Percentiles rank a stretch among this genome's conserved stretches.
Evolutionary conservation across 768 basidiomycete species (phyloP).

Genomic region (Boletus barrowsii): DNA sequence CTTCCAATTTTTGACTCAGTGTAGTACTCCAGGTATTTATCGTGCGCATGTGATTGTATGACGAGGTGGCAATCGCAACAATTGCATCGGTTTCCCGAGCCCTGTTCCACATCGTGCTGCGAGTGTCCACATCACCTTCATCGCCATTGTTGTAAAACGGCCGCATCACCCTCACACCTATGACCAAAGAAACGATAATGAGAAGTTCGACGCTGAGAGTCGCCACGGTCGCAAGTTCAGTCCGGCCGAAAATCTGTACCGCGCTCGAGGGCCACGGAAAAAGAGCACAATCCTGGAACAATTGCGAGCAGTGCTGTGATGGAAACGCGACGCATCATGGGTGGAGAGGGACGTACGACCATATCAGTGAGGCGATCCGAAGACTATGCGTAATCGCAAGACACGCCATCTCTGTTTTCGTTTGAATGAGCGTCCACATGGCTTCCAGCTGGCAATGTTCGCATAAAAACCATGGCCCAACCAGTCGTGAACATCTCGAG

Average conservation of each 20-base stretch:
- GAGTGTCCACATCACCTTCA: background rate
- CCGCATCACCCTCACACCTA: constrained; percentile 1
- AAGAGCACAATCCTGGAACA: constrained; percentile 8
- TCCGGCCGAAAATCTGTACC: constrained; percentile 5
- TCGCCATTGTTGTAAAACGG: background rate
- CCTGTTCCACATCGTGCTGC: background rate
- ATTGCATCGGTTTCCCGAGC: background rate
- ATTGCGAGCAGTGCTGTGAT: background rate
- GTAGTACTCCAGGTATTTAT: too few species aligned
- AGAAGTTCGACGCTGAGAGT: constrained; percentile 7
- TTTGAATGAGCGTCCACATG: constrained; percentile 2
- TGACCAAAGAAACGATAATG: background rate
- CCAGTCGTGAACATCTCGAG: too few species aligned
- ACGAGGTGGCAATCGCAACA: too few species aligned
- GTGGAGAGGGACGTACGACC: constrained; percentile 10
- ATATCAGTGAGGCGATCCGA: constrained; percentile 10
- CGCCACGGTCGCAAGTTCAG: background rate
- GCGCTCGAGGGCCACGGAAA: background rate
- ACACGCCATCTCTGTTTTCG: background rate
- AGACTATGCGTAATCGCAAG: constrained; percentile 18
- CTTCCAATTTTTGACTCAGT: too few species aligned
- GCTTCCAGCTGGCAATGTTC: background rate
- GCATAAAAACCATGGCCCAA: too few species aligned
- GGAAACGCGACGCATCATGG: too few species aligned
- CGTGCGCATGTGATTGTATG: too few species aligned